Evolutionary conservation across 2,329 filamentous ascomycete genomes (phyloP).

Genomic region (Trichoderma sp.): DNA sequence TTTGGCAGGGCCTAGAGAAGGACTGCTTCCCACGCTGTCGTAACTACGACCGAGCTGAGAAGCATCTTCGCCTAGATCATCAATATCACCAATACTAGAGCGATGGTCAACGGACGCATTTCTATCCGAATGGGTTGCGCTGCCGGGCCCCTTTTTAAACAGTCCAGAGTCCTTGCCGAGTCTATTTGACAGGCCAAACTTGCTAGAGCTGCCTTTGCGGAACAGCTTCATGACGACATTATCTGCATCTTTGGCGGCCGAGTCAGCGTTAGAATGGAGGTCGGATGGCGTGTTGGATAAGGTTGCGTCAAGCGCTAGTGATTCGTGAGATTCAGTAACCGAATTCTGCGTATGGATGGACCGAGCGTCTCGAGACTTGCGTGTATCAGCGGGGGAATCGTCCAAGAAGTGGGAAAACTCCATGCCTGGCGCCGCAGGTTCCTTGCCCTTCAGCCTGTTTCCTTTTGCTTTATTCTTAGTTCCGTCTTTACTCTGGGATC

Average conservation of each 20-base stretch:
- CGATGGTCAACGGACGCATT: constrained; percentile 56
- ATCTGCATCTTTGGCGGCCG: constrained; percentile 52
- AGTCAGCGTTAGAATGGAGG: constrained; percentile 43
- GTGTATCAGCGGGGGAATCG: constrained; percentile 55
- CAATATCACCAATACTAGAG: constrained; percentile 59
- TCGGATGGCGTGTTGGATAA: constrained; percentile 61
- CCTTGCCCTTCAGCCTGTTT: constrained; percentile 42
- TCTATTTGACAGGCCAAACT: constrained; percentile 63
- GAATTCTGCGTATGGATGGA: constrained; percentile 62
- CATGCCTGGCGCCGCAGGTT: constrained; percentile 41
- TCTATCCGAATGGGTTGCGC: constrained; percentile 59
- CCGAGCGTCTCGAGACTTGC: constrained; percentile 57
- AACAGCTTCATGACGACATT: constrained; percentile 63
- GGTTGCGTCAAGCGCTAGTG: constrained; percentile 56
- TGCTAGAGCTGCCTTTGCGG: constrained; percentile 65
- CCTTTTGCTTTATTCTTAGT: constrained; percentile 38
- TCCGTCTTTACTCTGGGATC: constrained; percentile 38
- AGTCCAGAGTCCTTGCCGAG: constrained; percentile 55
- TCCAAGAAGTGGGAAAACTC: constrained; percentile 43
- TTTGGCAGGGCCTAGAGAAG: constrained; percentile 55
- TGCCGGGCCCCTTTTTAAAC: constrained; percentile 62
- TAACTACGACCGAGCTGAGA: constrained; percentile 51
- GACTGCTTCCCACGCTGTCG: constrained; percentile 59
- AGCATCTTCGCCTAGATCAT: constrained; percentile 53
- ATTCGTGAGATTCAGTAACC: constrained; percentile 62